Base-by-base conservation (phyloP, 73 alveolate genomes). In the Paramecium pentaurelia region DNA sequence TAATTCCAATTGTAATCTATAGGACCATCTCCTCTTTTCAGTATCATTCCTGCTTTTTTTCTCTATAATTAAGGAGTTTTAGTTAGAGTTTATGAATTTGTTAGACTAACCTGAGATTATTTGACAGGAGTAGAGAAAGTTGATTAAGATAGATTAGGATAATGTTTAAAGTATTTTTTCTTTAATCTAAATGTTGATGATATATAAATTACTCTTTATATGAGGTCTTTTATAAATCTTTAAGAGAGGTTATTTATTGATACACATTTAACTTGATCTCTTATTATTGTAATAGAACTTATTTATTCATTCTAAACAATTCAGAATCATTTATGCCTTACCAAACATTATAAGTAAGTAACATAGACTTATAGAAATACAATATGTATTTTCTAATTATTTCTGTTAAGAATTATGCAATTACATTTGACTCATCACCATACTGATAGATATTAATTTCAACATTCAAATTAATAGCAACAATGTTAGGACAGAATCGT, bases 1-100 rank as follows among this genome's bases (percentile, higher is more conserved):
- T 70, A 42, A 47, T 89, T 89, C 94, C 94, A 89, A 89, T 89
- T 83, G 51, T 71, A 89, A 45, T 89, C 94, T 2, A 89, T 71
- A 2, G 94, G 94, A 0, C 94, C 94, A 71, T 89, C 94, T 40
- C 94, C 94, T 16, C 75, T 22, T 73, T 89, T 89, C 14, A 8
- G 73, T 8, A 89, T 89, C 20, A 18, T 36, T 14, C 94, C 94
- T 12, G 94, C 80, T 51, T 44, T 71, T 38, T 47, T 68, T 28
- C 75, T 71, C 49, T 58, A 27, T 70, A 64, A 36, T 40, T 64
- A 64, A 38, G 86, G 71, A 14, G 77, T 20, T 22, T 44, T 68
- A n/a, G 84, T 54, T 32, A 73, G 77, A 9, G 93, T 58, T 49
- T 59, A 12, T 37, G 51, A 68, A 58, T 86, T 86, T n/a, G 58